Conservation (phyloP, 768 basidiomycete species). For the Lenzites betulinus region DNA sequence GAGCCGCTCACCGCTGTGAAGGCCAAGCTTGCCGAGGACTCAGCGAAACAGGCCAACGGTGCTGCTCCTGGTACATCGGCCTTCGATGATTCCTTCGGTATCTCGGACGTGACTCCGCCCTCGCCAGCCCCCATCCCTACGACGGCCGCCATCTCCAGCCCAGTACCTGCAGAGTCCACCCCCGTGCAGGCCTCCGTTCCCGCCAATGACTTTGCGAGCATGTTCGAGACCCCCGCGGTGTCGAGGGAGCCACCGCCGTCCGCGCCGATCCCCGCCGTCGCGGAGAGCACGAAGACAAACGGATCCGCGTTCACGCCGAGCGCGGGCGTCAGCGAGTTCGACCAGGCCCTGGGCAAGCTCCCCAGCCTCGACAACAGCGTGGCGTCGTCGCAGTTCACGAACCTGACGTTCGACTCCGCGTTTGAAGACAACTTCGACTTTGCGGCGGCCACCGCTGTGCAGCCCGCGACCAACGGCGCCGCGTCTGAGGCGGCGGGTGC, state of each 20-base stretch:
- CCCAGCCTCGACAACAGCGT: slow-evolving; percentile 35
- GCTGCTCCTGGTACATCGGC: slow-evolving; percentile 32
- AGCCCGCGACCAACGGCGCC: slow-evolving; percentile 35
- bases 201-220: slow-evolving; percentile 18
- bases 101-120: slow-evolving; percentile 13
- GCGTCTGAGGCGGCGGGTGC: slow-evolving; percentile 14
- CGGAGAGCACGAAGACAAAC: slow-evolving; percentile 17
- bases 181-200: slow-evolving; percentile 29
- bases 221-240: slow-evolving; percentile 19
- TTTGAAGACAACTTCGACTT: slow-evolving; percentile 75
- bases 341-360: slow-evolving; percentile 69
- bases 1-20: slow-evolving; percentile 32
- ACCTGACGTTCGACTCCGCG: slow-evolving; percentile 64
- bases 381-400: slow-evolving; percentile 35
- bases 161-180: slow-evolving; percentile 18
- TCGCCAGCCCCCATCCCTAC: background rate
- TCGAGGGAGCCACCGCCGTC: slow-evolving; percentile 14
- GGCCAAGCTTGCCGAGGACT: slow-evolving; percentile 19
- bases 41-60: slow-evolving; percentile 10
- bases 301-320: slow-evolving; percentile 21
- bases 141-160: slow-evolving; percentile 17
- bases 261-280: slow-evolving; percentile 18
- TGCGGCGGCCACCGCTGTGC: slow-evolving; percentile 38
- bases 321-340: slow-evolving; percentile 59
- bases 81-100: slow-evolving; percentile 64